Evolutionary conservation across 192 early-diverging fungal genomes (phyloP).

Genomic region (Podila minutissima): DNA sequence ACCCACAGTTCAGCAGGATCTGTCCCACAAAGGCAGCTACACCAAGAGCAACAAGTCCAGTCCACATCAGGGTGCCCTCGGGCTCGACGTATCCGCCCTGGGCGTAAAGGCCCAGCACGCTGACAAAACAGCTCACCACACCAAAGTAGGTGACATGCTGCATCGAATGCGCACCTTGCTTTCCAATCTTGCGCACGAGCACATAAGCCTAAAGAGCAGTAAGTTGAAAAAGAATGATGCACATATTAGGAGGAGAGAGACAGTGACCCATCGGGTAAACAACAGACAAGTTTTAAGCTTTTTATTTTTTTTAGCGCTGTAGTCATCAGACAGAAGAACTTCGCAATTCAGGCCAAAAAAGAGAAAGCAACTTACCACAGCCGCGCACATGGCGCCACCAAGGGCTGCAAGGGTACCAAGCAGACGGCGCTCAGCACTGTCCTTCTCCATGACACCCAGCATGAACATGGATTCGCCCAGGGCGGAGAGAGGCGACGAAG

Average conservation of each 20-base stretch:
- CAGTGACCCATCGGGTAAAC: not conserved
- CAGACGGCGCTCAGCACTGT: conserved; percentile 13
- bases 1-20: conserved; percentile 76
- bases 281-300: not conserved
- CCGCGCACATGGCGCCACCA: conserved; percentile 48
- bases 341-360: not conserved
- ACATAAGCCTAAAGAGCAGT: conserved; percentile 63
- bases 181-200: conserved; percentile 77
- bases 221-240: not conserved
- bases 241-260: not conserved
- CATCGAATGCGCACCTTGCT: conserved; percentile 72
- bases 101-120: conserved; percentile 52
- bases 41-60: conserved; percentile 60
- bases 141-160: conserved; percentile 87
- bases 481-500: not conserved
- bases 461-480: not conserved
- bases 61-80: conserved; percentile 54
- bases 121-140: conserved; percentile 61
- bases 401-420: conserved; percentile 21
- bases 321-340: too few relatives aligned
- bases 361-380: conserved; percentile 29
- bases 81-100: conserved; percentile 55
- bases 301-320: too few relatives aligned
- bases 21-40: conserved; percentile 75
- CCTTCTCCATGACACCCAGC: conserved; percentile 1